Evolutionary conservation across 2,329 filamentous ascomycete genomes (phyloP).

Genomic region (Parafenestella ontariensis): DNA sequence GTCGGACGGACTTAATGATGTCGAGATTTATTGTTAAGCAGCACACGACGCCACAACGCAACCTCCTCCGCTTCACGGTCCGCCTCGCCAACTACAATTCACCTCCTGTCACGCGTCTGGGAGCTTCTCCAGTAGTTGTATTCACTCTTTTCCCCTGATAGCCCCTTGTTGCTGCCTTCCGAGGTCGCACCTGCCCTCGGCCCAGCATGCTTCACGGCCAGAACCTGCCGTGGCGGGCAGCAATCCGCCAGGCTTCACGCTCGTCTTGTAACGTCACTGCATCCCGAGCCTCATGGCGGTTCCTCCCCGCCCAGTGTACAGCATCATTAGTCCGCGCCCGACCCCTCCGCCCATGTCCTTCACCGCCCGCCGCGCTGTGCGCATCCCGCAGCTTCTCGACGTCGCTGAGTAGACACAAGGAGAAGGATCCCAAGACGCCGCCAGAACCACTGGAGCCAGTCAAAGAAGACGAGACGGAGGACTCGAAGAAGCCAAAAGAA

Average conservation of each 20-base stretch:
- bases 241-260: constrained; percentile 60
- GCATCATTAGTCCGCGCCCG: constrained; percentile 35
- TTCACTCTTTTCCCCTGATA: background rate
- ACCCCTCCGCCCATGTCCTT: constrained; percentile 28
- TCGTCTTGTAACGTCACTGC: constrained; percentile 45
- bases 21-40: constrained; percentile 34
- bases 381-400: constrained; percentile 50
- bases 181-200: constrained; percentile 15
- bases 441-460: constrained; percentile 54
- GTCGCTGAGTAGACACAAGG: constrained; percentile 59
- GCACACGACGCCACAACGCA: constrained; percentile 23
- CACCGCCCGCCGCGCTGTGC: constrained; percentile 42
- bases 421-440: constrained; percentile 59
- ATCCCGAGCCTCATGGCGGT: constrained; percentile 31
- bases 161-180: constrained; percentile 5
- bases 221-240: constrained; percentile 70
- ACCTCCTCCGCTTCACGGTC: constrained; percentile 10
- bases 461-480: constrained; percentile 50
- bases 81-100: constrained; percentile 15
- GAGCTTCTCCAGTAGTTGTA: constrained; percentile 13
- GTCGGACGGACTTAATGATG: constrained; percentile 33
- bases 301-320: constrained; percentile 40
- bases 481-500: constrained; percentile 51
- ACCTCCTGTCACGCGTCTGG: constrained; percentile 4
- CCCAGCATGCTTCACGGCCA: constrained; percentile 67